These are phyloP conservation scores for Umbelopsis sp. DNA, from an alignment of 192 early-diverging fungal genomes.

Conservation along the genomic window DNA sequence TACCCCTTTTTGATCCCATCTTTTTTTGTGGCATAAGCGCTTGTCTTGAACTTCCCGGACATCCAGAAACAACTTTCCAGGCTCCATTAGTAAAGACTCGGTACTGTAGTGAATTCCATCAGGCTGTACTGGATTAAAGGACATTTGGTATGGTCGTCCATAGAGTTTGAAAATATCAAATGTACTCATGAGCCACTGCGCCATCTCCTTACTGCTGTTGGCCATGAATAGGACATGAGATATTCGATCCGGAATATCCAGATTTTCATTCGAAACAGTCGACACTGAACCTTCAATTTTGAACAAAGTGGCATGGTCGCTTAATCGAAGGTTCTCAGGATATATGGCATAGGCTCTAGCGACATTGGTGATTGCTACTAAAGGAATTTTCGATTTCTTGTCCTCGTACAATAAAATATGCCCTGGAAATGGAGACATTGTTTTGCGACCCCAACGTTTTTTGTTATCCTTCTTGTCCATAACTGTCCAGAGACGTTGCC, in stretches of 20 bases:
- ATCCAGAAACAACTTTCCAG: conserved; percentile 23
- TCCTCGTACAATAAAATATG: conserved; percentile 51
- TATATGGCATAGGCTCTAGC: conserved; percentile 59
- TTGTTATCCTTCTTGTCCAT: conserved; percentile 42
- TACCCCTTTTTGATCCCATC: conserved; percentile 10
- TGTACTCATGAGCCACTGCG: conserved; percentile 41
- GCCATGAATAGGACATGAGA: conserved; percentile 36
- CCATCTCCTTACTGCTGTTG: conserved; percentile 35
- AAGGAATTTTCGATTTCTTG: conserved; percentile 52
- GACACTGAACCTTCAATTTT: conserved; percentile 36
- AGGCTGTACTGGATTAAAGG: conserved; percentile 18
- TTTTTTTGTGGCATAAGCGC: background rate
- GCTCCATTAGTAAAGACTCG: background rate
- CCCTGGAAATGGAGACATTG: conserved; percentile 24
- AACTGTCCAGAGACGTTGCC: conserved; percentile 47
- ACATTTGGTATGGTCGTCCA: conserved; percentile 39
- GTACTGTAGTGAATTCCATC: conserved; percentile 22
- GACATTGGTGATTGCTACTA: conserved; percentile 49
- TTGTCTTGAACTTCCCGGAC: background rate
- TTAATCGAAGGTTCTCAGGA: conserved; percentile 42
- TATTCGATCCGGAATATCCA: background rate
- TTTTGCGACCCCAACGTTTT: conserved; percentile 24
- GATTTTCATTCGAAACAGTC: background rate
- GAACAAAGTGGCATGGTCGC: conserved; percentile 38
- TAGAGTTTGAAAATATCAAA: conserved; percentile 49